Evolutionary conservation across 1,284 basidiomycete genomes (phyloP), one percentile per base, ranked within the genome.

Genomic region (Irpex sp.): DNA sequence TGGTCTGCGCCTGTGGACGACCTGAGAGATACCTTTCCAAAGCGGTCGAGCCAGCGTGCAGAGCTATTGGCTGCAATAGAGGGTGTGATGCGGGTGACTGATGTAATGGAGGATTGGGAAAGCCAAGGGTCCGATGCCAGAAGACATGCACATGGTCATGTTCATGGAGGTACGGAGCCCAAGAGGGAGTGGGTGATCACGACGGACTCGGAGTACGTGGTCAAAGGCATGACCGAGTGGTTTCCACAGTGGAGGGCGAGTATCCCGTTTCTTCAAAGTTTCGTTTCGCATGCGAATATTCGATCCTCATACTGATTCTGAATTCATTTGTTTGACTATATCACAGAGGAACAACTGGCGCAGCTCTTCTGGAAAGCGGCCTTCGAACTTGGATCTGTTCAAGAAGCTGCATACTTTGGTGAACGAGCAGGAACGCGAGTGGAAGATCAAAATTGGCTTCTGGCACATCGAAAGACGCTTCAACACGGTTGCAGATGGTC

Each of bases 131-230:
- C 43, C 11, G 11, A 46, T n/a, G n/a, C 26, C 3, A 26, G 26
- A 26, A 26, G 26, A 26, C 26, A 26, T 26, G 26, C 26, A 26
- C 26, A 4, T 26, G 26, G 26, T 26, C 26, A 26, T 26, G 26
- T 26, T 26, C 26, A 26, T 26, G 43, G 43, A 46, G n/a, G 17
- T 21, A 9, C 26, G 61, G 51, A 8, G 54, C 53, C 35, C 21
- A 59, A 39, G 19, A 26, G 1, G 53, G 62, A 35, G 63, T 65
- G 61, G 65, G 71, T 53, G 66, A 26, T 78, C 61, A 71, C 70
- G 15, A 70, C 74, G 4, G 76, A 78, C 63, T 77, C 74, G 2
- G 73, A 78, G 63, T 77, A 77, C 59, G 74, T 77, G 21, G 72
- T 75, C 15, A 67, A 67, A 55, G 78, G 76, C 1, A 74, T 76